phyloP scores from a whole-genome alignment of 371 early-diverging fungal species.

The Ordospora colligata region DNA sequence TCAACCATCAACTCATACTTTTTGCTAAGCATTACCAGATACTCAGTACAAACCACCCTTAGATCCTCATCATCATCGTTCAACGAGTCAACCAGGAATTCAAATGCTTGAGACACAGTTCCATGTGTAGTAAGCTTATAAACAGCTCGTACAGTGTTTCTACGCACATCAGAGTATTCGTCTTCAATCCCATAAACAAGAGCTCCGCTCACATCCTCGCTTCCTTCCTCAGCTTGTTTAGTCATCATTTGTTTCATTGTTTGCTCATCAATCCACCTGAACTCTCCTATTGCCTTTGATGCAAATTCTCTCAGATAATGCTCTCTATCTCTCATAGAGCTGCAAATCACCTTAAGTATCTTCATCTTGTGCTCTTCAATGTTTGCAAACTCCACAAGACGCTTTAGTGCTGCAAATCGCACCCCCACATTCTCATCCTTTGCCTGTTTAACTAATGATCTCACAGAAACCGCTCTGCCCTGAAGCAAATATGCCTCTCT shows the following conservation, averaged over 20 bases:
- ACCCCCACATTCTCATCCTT: constrained; percentile 36
- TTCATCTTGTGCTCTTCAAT: not conserved
- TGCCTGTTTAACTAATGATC: not conserved
- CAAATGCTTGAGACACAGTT: not conserved
- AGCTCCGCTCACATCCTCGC: constrained; percentile 21
- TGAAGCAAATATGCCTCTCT: not conserved
- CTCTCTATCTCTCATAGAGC: constrained; percentile 23
- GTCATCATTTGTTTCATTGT: not conserved
- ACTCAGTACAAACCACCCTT: not conserved
- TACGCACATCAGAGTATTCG: constrained; percentile 30
- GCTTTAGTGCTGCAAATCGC: not conserved
- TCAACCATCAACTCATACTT: not conserved
- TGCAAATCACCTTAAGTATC: not conserved
- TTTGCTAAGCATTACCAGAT: not conserved
- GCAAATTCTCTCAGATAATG: constrained; percentile 9
- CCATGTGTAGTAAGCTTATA: not conserved
- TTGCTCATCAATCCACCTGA: not conserved
- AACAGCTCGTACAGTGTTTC: constrained; percentile 25
- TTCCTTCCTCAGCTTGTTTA: not conserved
- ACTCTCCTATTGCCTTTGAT: constrained; percentile 21
- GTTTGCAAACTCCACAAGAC: not conserved
- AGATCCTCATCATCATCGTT: constrained; percentile 26
- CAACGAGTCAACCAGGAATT: constrained; percentile 26
- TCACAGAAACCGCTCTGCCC: not conserved
- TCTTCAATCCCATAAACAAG: constrained; percentile 51